Evolutionary conservation across 179 eudicot species (phyloP).

Genomic region (Kewa caespitosa): DNA sequence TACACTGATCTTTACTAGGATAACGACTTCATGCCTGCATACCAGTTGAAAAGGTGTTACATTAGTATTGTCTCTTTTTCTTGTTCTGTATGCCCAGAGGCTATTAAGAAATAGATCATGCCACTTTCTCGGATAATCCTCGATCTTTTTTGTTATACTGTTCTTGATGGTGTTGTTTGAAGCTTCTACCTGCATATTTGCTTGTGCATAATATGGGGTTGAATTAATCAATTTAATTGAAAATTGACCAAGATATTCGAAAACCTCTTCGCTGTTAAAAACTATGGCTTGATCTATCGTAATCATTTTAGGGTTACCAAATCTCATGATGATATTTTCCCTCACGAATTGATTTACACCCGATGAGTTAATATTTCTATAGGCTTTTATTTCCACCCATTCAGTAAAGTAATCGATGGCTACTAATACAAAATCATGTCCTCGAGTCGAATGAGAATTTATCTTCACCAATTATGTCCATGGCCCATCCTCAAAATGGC

Average conservation of each 20-base stretch:
- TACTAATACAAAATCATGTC: not conserved
- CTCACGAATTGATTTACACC: not conserved
- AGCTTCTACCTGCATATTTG: not conserved
- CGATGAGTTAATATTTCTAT: not conserved
- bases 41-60: not conserved
- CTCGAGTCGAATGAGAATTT: not conserved
- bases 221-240: not conserved
- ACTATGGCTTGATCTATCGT: not conserved
- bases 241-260: not conserved
- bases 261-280: not conserved
- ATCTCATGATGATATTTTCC: not conserved
- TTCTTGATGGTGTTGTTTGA: not conserved
- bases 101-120: not conserved
- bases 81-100: not conserved
- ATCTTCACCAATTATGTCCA: no score
- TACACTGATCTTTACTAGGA: not conserved
- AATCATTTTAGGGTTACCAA: not conserved
- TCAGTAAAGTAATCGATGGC: not conserved
- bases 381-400: not conserved
- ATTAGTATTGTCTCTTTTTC: no score
- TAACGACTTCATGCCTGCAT: not conserved
- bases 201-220: not conserved
- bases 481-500: no score
- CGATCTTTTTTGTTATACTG: not conserved
- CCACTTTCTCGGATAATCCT: not conserved